A percentile compares a stretch with the other conserved stretches of the same genome.
phyloP scores from a whole-genome alignment of 2,329 filamentous ascomycete species.

The Monosporascus sp. region DNA sequence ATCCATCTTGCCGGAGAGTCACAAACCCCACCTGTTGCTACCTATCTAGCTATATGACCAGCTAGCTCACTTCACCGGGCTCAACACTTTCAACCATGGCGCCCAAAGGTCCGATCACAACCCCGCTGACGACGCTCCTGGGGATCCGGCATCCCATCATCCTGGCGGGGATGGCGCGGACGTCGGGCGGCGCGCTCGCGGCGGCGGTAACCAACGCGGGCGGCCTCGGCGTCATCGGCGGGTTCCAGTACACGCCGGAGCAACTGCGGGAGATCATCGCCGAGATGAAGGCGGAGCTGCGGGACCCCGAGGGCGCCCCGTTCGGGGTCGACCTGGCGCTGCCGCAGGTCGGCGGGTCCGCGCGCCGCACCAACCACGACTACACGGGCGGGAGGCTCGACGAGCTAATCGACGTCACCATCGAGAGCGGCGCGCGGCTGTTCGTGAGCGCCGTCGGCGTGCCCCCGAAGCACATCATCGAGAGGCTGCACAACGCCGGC shows the following conservation, averaged over 20 bases:
- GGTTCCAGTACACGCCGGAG: constrained; percentile 64
- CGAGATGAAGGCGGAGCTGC: constrained; percentile 74
- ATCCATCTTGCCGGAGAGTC: too few species aligned
- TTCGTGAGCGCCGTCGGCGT: constrained; percentile 89
- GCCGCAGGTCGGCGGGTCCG: constrained; percentile 77
- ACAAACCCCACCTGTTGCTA: too few species aligned
- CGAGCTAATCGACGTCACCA: constrained; percentile 80
- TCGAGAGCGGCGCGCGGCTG: constrained; percentile 74
- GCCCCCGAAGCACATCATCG: constrained; percentile 67
- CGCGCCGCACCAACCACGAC: constrained; percentile 89
- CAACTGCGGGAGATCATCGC: constrained; percentile 76
- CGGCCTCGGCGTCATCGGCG: constrained; percentile 71
- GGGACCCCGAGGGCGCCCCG: constrained; percentile 63
- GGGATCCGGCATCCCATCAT: constrained; percentile 84
- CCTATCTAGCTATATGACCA: too few species aligned
- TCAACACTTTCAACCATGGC: constrained; percentile 28
- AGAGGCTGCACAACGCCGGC: constrained; percentile 69
- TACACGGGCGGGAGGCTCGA: constrained; percentile 88
- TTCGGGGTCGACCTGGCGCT: constrained; percentile 91
- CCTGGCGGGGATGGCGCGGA: constrained; percentile 89
- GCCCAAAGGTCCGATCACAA: constrained; percentile 55
- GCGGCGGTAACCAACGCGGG: constrained; percentile 87
- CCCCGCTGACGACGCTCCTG: constrained; percentile 72
- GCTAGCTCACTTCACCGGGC: background rate
- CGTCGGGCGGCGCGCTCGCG: constrained; percentile 70